Base-by-base conservation (phyloP, 2,329 filamentous ascomycete genomes). In the Xylaria sp. region DNA sequence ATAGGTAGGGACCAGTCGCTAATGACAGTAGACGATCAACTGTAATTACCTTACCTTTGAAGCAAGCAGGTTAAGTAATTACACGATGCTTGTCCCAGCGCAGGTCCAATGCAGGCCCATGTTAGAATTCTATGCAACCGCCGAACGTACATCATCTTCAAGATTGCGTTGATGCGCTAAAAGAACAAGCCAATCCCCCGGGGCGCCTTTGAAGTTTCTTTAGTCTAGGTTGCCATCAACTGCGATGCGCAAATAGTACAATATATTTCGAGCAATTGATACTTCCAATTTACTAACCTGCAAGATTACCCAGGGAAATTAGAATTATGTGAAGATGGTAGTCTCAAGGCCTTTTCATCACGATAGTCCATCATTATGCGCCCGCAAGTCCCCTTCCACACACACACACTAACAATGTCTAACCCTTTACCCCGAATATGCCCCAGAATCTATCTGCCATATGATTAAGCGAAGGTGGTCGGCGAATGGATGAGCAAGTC, bases 181-280 rank as follows among this genome's bases (percentile, higher is more conserved):
- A 37, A 10, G n/a, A 21, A 55, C n/a, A 55, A 55, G n/a, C 32
- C n/a, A 57, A 57, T 57, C 40, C 40, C 53, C 53, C 53, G 25
- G n/a, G n/a, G 21, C 53, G 40, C 32, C 53, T 16, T 35, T 55
- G 1, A 35, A 35, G 32, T 35, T 35, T 35, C 32, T 35, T 10
- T 35, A 35, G 4, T 35, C 2, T 9, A 10, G 5, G 4, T 2
- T 35, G 32, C 32, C 3, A 10, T 35, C 32, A 35, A 35, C 32
- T 35, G 32, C 32, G 32, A 35, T 10, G 10, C 8, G 35, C 35
- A 37, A 37, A 12, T 13, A 40, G 37, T 47, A 47, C 42, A 47
- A 10, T 21, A 47, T 21, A 9, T 47, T 6, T 42, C 13, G 16
- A 42, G 13, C 40, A 18, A 16, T 16, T 3, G 13, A 42, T 42